Conservation (phyloP, 2,329 filamentous ascomycete species). For the Scedosporium dehoogii region DNA sequence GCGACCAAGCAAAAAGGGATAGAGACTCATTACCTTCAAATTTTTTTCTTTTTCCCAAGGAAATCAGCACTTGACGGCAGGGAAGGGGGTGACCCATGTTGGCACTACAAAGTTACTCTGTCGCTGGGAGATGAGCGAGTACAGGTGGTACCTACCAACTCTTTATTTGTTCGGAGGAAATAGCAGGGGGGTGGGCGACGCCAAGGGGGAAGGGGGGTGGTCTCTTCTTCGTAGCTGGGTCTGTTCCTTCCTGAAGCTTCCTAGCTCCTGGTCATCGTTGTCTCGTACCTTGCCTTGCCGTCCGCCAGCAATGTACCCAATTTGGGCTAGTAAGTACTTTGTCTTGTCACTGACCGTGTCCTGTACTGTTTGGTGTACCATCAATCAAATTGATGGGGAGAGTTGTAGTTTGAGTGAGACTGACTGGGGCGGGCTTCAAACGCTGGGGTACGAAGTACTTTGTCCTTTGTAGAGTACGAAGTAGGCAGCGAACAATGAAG, state of each 20-base stretch:
- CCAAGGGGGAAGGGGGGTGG: neutral
- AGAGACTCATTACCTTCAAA: neutral
- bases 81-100: neutral
- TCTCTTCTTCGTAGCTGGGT: neutral
- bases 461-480: no score
- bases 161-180: neutral
- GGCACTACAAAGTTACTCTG: neutral
- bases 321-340: neutral
- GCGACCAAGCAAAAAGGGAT: conserved; percentile 8
- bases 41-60: neutral
- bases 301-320: neutral
- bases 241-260: no score
- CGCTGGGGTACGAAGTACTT: neutral
- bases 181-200: neutral
- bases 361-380: neutral
- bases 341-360: neutral
- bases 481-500: no score
- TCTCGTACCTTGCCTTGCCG: no score
- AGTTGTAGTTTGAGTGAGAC: neutral
- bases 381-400: no score
- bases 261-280: neutral
- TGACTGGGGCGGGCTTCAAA: neutral
- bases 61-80: neutral
- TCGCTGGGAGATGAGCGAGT: neutral
- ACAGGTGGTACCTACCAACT: neutral